Base-by-base conservation (phyloP, 805 yeast species). In the Tetrapisispora fleetii region DNA sequence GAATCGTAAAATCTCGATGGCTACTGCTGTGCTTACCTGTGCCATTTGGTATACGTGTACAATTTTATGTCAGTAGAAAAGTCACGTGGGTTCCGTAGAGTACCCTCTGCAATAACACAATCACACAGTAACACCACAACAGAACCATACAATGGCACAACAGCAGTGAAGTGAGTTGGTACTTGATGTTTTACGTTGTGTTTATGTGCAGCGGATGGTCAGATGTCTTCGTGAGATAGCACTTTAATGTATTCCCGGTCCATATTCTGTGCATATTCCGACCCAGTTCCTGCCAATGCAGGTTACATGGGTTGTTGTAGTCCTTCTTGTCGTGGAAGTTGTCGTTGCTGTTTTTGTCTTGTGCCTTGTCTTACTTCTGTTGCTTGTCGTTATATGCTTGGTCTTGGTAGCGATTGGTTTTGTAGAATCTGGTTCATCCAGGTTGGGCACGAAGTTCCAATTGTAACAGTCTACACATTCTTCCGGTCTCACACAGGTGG, bases 401-500 rank as follows among this genome's bases (percentile, higher is more conserved):
- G 28, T 24, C 8, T 67, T 45, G 2, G 27, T 37, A 18, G 36
- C 47, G 9, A 47, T 35, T 16, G 48, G 44, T 17, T 37, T n/a
- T 7, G 41, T 40, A 3, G 21, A 3, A 22, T 22, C 9, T 39
- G 32, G 63, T 57, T 48, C 60, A 2, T 45, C 55, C 39, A 54
- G 53, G 48, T 73, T 79, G 21, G 75, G 72, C 3, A 83, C 78
- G 63, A 77, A 89, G 45, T 81, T 75, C 98, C 98, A 90, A 59
- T 85, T 85, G 65, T 77, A 85, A 64, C 98, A 90, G 59, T 90
- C 98, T 48, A 81, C 75, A 63, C 98, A 90, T 0, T 93, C 89
- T 1, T 90, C 85, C 9, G 89, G 85, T 18, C 73, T 76, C 17
- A 68, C 71, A 62, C 98, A 91, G 33, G 63, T 62, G 0, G 98